Evolutionary conservation across 805 yeast genomes (phyloP).

Genomic region (Millerozyma miso): DNA sequence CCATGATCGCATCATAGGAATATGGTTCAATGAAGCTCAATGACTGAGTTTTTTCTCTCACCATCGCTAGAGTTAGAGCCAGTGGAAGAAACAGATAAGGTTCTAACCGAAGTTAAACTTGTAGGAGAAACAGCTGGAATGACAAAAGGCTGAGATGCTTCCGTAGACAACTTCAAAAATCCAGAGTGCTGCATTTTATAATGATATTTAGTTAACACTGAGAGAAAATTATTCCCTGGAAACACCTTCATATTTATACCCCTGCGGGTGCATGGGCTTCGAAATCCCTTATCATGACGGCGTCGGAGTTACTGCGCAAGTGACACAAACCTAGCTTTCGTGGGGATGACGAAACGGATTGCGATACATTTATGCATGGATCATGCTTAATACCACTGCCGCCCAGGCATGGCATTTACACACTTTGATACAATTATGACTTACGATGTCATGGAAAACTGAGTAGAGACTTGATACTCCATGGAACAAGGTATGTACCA

Average conservation of each 20-base stretch:
- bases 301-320: not conserved
- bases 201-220: too few species aligned
- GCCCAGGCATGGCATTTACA: too few species aligned
- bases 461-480: too few species aligned
- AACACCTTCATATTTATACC: not conserved
- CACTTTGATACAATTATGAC: too few species aligned
- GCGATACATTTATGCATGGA: too few species aligned
- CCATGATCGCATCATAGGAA: too few species aligned
- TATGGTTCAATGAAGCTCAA: too few species aligned
- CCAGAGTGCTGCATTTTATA: conserved; percentile 6
- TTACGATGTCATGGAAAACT: too few species aligned
- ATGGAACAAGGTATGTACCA: too few species aligned
- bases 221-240: not conserved
- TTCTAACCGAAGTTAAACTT: conserved; percentile 16
- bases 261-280: not conserved
- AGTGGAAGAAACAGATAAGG: not conserved
- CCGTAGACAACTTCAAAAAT: conserved; percentile 54
- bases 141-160: conserved; percentile 57
- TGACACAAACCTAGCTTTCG: not conserved
- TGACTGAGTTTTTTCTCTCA: not conserved
- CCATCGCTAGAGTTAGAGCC: not conserved
- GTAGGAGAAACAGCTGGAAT: conserved; percentile 62
- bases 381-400: too few species aligned
- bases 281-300: not conserved
- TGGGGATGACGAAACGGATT: not conserved